Evolutionary conservation across 2,329 filamentous ascomycete species (phyloP).

Genomic region (Periconia digitata): DNA sequence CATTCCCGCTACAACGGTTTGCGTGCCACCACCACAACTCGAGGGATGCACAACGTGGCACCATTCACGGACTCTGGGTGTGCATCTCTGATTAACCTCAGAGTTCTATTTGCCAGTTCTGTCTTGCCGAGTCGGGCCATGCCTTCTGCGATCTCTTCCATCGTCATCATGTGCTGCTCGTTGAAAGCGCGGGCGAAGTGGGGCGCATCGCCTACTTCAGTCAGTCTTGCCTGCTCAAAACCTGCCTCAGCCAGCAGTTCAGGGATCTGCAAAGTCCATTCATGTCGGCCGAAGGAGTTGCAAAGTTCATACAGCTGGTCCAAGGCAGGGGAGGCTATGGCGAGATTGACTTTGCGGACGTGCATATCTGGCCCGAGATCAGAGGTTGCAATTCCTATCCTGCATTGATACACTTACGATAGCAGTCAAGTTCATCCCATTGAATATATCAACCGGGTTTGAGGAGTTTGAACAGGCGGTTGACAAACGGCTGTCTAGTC

Average conservation of each 20-base stretch:
- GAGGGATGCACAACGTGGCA: background rate
- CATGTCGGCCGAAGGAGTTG: background rate
- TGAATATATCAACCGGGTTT: slow-evolving; percentile 13
- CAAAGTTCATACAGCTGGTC: background rate
- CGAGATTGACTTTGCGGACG: background rate
- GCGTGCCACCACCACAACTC: background rate
- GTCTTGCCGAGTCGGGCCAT: background rate
- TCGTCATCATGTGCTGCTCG: background rate
- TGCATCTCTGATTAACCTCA: background rate
- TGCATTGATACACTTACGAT: background rate
- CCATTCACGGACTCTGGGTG: background rate
- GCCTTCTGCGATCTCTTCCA: slow-evolving; percentile 1
- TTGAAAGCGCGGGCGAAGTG: background rate
- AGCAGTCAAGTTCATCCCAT: slow-evolving; percentile 10
- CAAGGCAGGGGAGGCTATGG: background rate
- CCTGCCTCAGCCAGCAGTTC: background rate
- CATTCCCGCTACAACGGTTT: background rate
- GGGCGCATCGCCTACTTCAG: background rate
- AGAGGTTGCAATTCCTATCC: background rate
- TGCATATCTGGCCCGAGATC: background rate
- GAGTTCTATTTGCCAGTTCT: background rate
- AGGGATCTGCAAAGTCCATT: background rate
- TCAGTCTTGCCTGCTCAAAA: background rate
- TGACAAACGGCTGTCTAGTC: background rate
- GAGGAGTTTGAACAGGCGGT: slow-evolving; percentile 5